phyloP scores from a whole-genome alignment of 805 yeast species.

The Cyberlindnera japonica region DNA sequence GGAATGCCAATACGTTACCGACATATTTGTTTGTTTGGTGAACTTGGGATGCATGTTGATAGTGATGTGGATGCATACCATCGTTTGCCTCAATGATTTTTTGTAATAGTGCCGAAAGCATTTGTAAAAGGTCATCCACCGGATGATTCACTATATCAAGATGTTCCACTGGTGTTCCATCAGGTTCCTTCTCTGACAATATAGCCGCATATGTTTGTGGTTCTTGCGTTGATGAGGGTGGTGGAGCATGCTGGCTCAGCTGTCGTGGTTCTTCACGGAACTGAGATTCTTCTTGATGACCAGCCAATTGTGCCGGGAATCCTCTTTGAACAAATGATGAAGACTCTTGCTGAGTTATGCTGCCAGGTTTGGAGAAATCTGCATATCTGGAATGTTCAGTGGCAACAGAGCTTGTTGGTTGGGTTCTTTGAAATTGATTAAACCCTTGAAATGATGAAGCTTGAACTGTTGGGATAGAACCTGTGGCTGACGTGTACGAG shows the following conservation, averaged over 20 bases:
- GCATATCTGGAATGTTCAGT: constrained; percentile 16
- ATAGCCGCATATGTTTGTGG: constrained; percentile 14
- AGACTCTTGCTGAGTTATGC: constrained; percentile 3
- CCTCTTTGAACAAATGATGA: constrained; percentile 15
- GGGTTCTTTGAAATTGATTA: constrained; percentile 34
- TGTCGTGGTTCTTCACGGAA: constrained; percentile 19
- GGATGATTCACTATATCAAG: constrained; percentile 74
- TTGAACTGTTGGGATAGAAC: constrained; percentile 22
- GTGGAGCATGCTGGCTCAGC: constrained; percentile 8
- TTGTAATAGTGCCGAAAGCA: constrained; percentile 82
- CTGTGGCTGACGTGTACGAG: constrained; percentile 37
- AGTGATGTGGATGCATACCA: constrained; percentile 59
- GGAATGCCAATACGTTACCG: constrained; percentile 81
- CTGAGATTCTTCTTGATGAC: constrained; percentile 3
- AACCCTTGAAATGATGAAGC: constrained; percentile 18
- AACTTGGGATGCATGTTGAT: constrained; percentile 28
- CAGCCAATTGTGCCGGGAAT: constrained; percentile 5
- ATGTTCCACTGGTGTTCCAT: constrained; percentile 16
- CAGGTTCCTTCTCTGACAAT: constrained; percentile 5
- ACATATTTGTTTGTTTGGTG: constrained; percentile 43
- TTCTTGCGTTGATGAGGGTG: constrained; percentile 15
- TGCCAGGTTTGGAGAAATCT: constrained; percentile 18
- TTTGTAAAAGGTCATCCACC: constrained; percentile 70
- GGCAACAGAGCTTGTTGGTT: constrained; percentile 50
- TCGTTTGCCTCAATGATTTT: constrained; percentile 91